A percentile compares a stretch with the other conserved stretches of the same genome.
Evolutionary conservation across 805 yeast genomes (phyloP).

Genomic region (Zygotorulaspora chibaensis): DNA sequence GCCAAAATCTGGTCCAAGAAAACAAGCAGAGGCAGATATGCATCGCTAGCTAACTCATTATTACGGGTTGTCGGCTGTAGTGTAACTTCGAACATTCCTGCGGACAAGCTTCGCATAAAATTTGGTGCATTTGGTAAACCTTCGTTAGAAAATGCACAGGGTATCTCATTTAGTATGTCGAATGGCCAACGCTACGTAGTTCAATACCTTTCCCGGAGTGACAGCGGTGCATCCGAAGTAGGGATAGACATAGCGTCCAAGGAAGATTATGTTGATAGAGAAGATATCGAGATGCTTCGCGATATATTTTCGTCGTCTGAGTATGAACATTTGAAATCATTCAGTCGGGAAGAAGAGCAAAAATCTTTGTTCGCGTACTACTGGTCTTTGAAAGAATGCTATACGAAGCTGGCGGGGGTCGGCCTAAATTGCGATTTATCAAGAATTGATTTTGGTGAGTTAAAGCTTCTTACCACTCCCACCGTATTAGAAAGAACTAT

Average conservation of each 20-base stretch:
- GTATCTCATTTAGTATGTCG: constrained; percentile 51
- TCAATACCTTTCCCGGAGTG: constrained; percentile 40
- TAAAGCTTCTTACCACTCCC: not conserved
- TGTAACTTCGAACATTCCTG: constrained; percentile 18
- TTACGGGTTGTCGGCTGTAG: constrained; percentile 44
- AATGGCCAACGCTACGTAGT: constrained; percentile 49
- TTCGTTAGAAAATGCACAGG: constrained; percentile 20
- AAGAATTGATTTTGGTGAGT: constrained; percentile 29
- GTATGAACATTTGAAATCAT: constrained; percentile 28
- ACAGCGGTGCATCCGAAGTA: constrained; percentile 23
- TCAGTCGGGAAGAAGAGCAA: constrained; percentile 5
- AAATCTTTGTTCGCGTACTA: constrained; percentile 46
- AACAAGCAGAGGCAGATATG: constrained; percentile 33
- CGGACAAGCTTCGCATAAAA: constrained; percentile 25
- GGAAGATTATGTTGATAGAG: constrained; percentile 24
- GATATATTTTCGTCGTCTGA: constrained; percentile 43
- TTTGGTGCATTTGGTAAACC: constrained; percentile 58
- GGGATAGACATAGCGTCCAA: constrained; percentile 49
- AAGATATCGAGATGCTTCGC: constrained; percentile 36
- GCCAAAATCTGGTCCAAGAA: constrained; percentile 39
- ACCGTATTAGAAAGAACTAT: constrained; percentile 8
- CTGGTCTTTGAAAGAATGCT: constrained; percentile 82
- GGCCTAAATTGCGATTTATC: constrained; percentile 45
- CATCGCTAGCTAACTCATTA: constrained; percentile 44
- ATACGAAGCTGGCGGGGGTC: constrained; percentile 59